Percentiles rank a stretch among this genome's conserved stretches.
phyloP scores from a whole-genome alignment of 768 basidiomycete species.

The Pleurotus salmoneostramineus region DNA sequence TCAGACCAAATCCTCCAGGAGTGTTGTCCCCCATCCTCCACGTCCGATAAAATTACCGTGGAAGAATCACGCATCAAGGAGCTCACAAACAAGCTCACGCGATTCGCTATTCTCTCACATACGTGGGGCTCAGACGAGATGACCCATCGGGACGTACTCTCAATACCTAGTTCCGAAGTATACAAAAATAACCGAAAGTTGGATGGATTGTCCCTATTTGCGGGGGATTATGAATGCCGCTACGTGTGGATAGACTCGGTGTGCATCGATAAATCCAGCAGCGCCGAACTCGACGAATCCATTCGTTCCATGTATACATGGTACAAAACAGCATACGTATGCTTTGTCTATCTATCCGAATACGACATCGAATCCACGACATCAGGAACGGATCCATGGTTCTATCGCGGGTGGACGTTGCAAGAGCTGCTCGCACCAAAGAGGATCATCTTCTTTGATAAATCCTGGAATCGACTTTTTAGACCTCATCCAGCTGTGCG shows the following conservation, averaged over 20 bases:
- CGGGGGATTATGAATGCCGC: neutral
- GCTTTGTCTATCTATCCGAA: neutral
- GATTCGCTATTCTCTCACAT: neutral
- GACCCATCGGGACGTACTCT: neutral
- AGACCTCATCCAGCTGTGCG: too few species aligned
- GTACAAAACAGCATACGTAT: neutral
- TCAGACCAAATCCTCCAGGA: too few species aligned
- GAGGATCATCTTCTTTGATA: neutral
- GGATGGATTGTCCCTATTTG: neutral
- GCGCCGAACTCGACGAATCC: neutral
- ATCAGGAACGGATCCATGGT: neutral
- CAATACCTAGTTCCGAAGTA: neutral
- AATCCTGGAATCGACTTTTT: neutral
- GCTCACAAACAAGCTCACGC: too few species aligned
- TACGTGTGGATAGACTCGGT: neutral
- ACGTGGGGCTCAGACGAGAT: neutral
- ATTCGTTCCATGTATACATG: conserved; percentile 3
- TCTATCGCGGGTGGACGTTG: neutral
- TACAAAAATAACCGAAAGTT: neutral
- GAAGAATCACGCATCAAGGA: too few species aligned
- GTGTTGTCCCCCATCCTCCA: too few species aligned
- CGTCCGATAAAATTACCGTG: too few species aligned
- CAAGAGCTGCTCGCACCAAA: neutral
- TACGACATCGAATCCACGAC: too few species aligned
- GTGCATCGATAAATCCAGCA: neutral